These are phyloP conservation scores for Solanum arcanum DNA, from an alignment of 257 asterid species.

Conservation along the genomic window DNA sequence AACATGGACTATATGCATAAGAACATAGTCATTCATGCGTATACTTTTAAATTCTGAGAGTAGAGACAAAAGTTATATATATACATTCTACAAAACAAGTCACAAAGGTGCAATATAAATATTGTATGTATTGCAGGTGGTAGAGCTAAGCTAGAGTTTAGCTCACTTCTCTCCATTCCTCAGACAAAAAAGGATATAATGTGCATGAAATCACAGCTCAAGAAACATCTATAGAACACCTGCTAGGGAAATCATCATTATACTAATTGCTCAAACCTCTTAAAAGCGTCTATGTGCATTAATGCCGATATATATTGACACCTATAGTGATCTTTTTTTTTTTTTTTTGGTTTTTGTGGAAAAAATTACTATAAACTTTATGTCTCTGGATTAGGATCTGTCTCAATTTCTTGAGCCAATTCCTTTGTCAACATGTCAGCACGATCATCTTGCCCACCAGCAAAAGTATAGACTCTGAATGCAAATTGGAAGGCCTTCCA, in stretches of 20 bases:
- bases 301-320: neutral
- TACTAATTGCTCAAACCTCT: neutral
- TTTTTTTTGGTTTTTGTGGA: neutral
- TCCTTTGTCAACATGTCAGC: slow-evolving; percentile 74
- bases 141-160: slow-evolving; percentile 2
- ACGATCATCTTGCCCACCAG: slow-evolving; percentile 89
- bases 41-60: neutral
- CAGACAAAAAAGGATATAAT: neutral
- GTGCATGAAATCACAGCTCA: neutral
- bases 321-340: neutral
- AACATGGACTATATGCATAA: neutral
- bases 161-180: neutral
- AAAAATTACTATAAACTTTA: neutral
- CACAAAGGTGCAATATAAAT: neutral
- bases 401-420: slow-evolving; percentile 68
- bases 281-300: neutral
- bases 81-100: slow-evolving; percentile 6
- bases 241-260: neutral
- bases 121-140: neutral
- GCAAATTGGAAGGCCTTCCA: slow-evolving; percentile 95
- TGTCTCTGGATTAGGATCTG: slow-evolving; percentile 21
- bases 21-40: neutral
- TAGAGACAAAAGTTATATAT: neutral
- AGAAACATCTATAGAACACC: neutral
- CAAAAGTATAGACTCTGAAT: slow-evolving; percentile 63